Evolutionary conservation across 1,284 basidiomycete genomes (phyloP).

Genomic region (Melanopsichium pennsylvanicum): DNA sequence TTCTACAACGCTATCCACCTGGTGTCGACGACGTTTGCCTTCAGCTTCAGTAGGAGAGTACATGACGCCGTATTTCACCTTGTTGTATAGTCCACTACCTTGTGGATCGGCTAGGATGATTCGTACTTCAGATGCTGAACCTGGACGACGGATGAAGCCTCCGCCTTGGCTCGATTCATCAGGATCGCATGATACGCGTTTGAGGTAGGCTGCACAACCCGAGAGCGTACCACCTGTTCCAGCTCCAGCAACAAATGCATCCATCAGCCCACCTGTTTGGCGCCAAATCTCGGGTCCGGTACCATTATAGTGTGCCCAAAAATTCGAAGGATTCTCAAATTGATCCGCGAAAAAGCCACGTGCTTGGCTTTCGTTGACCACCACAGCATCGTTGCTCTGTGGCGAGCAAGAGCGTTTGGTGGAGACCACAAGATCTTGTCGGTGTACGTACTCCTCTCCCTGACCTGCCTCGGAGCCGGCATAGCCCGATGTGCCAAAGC

Average conservation of each 20-base stretch:
- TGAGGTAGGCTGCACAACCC: slow-evolving; percentile 82
- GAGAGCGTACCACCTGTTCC: slow-evolving; percentile 96
- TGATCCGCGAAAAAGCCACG: slow-evolving; percentile 81
- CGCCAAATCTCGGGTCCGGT: slow-evolving; percentile 96
- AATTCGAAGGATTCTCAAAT: slow-evolving; percentile 83
- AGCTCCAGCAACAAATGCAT: slow-evolving; percentile 93
- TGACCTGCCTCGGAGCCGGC: slow-evolving; percentile 25
- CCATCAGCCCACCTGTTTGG: slow-evolving; percentile 82
- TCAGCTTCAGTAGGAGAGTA: slow-evolving; percentile 89
- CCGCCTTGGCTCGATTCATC: slow-evolving; percentile 26
- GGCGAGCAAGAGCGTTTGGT: slow-evolving; percentile 11
- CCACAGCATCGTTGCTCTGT: slow-evolving; percentile 13
- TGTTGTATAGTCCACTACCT: slow-evolving; percentile 94
- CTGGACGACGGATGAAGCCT: slow-evolving; percentile 13
- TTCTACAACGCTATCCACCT: slow-evolving; percentile 69
- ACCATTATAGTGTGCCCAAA: slow-evolving; percentile 83
- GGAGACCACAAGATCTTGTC: slow-evolving; percentile 51
- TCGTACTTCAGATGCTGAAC: slow-evolving; percentile 28
- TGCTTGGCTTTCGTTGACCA: slow-evolving; percentile 38
- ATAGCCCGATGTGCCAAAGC: slow-evolving; percentile 14
- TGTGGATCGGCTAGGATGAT: slow-evolving; percentile 85
- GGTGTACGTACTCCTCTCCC: slow-evolving; percentile 23
- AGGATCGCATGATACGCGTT: slow-evolving; percentile 62
- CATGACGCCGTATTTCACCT: slow-evolving; percentile 80
- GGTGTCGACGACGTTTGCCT: slow-evolving; percentile 90